Evolutionary conservation across 441 rosid species (phyloP), one percentile per base, ranked within the genome.

Genomic region (Erodium trifolium): DNA sequence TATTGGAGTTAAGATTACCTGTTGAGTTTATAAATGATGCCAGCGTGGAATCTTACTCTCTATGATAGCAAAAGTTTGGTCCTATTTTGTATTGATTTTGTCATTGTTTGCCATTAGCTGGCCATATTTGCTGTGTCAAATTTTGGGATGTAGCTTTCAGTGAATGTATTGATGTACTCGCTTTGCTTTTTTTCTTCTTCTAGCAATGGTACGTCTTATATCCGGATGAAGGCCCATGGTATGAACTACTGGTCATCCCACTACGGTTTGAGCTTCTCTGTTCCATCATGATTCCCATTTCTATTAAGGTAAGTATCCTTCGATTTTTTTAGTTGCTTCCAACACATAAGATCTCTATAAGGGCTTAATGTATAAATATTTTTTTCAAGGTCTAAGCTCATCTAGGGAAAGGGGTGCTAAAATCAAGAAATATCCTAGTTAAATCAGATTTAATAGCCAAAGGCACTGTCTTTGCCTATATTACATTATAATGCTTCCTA

Each of bases 231-330:
- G 95, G 91, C 69, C 99, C 96, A 39, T 95, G 99, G 99, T 95
- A 90, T 76, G 98, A 92, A 76, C 81, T 92, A 57, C 76, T 95
- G 81, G 83, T 95, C 74, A 95, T 95, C 71, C 99, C 98, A 71
- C 79, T 95, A 70, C 89, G 99, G 81, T 95, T 95, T 77, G 98
- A 95, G 86, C 97, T 95, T 72, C 87, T 95, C 37, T 95, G 99
- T 79, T 95, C 99, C 78, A 95, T 95, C 78, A 95, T 95, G 98
- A 95, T 95, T 80, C 98, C 99, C 57, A 95, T 95, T 70, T 95
- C 99, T 63, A 86, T 95, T 66, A 95, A 95, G 96, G 99, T 86
- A 68, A 10, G 67, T 19, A 66, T 64, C 68, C n/a, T 71, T 63
- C 18, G 23, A 18, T 16, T 55, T 17, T 55, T 6, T 18, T 23